Base-by-base conservation (phyloP, 2,329 filamentous ascomycete species). In the Calonectria henricotiae region DNA sequence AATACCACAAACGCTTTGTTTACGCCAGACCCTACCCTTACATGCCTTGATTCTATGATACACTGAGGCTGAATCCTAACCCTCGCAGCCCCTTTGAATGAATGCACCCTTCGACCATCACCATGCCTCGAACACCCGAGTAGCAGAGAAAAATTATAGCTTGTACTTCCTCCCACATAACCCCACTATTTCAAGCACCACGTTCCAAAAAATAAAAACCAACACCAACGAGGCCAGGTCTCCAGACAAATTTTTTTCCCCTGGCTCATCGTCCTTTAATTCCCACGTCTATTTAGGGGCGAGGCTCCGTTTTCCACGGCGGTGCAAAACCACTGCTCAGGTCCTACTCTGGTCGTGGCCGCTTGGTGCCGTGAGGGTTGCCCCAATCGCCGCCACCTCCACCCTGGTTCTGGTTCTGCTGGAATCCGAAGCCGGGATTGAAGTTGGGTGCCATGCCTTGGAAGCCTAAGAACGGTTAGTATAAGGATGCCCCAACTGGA, bases 341-440 rank as follows among this genome's bases (percentile, higher is more conserved):
- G 49, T 66, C 60, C 81, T 85, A 88, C 80, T 95, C 94, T 71
- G 93, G 93, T 72, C 94, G 89, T 74, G 93, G 92, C 74, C 94
- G 88, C 84, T 96, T 96, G 4, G 91, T 91, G 35, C 93, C 93
- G 75, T 96, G 94, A 6, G 94, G 94, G 78, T 96, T 96, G 86
- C 93, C 93, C 82, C 90, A 90, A 66, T 91, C 91, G 68, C 90
- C 83, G 66, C 83, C 83, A 58, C 81, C 82, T 47, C 80, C 82
- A 65, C 84, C 83, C 41, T 76, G 87, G 76, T 86, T 83, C 69
- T 80, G 84, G 58, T 86, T 85, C 51, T 58, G 51, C 35, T 58
- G 51, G 81, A 94, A 96, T 84, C 78, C 79, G 12, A 94, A 95
- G 68, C 87, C 90, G 43, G 91, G 89, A 79, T 92, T 93, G 83